Base-by-base conservation (phyloP, 2,329 filamentous ascomycete species). In the Zalaria obscura region DNA sequence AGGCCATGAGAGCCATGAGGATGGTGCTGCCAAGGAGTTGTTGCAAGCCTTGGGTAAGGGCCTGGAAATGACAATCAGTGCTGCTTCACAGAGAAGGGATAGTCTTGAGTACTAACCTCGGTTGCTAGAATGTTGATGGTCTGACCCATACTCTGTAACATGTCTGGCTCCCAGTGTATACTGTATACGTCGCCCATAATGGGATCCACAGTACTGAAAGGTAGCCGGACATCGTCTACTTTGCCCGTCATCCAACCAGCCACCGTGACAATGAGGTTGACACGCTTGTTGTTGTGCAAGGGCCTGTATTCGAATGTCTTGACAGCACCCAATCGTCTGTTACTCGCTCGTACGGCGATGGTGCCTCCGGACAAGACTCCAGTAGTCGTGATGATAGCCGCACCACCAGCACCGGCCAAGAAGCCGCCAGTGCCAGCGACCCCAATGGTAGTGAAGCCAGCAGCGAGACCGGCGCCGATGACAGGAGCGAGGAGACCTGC, bases 241-340 rank as follows among this genome's bases (percentile, higher is more conserved):
- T 93, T 96, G 54, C 93, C 91, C 34, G 86, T 95, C 83, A 98
- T 93, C 91, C 91, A 98, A 3, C 91, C 91, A 0, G 89, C 87
- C 27, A 98, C 77, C 0, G 91, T 96, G 33, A 98, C 78, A 48
- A 98, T 91, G 27, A 98, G 72, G 53, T 98, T 96, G 33, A 95
- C 84, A 44, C 88, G 75, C 64, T 98, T 98, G 63, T 96, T 96
- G 66, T 98, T 98, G 67, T 96, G 88, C 36, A 98, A 67, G 5
- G 91, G 91, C 36, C 89, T 77, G 58, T 96, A 98, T 62, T 98
- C 91, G 55, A 96, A 98, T 0, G 91, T 98, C 62, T 80, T 87
- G 44, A 98, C 93, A 1, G 88, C 80, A 9, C 91, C 89, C 1
- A 84, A 96, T 51, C 91, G 75, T 52, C 88, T 75, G 53, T 84